A percentile compares a stretch with the other conserved stretches of the same genome.
Evolutionary conservation across 1,139 yeast species (phyloP).

Genomic region (Tardiomyces blankii): DNA sequence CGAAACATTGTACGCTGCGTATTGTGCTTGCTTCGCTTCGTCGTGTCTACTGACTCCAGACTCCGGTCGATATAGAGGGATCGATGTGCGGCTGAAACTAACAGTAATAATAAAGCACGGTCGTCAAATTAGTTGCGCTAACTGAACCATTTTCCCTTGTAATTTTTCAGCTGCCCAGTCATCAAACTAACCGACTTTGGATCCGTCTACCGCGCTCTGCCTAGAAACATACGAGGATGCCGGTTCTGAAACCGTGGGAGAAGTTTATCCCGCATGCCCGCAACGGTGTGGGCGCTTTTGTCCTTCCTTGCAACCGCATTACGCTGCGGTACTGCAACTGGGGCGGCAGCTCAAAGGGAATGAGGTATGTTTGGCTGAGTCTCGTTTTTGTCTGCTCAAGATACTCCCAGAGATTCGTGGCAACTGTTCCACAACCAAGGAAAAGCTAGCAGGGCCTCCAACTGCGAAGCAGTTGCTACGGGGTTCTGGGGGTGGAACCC

Average conservation of each 20-base stretch:
- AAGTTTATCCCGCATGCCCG: conserved; percentile 29
- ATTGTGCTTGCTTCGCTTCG: background rate
- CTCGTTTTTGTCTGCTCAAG: too few species aligned
- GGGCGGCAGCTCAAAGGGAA: conserved; percentile 90
- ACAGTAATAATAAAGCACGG: background rate
- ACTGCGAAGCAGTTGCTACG: too few species aligned
- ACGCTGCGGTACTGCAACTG: conserved; percentile 77
- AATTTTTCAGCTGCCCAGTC: too few species aligned
- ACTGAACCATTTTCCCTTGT: background rate
- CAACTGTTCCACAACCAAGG: too few species aligned
- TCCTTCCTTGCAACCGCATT: conserved; percentile 63
- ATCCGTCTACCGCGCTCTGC: too few species aligned
- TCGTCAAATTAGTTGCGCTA: background rate
- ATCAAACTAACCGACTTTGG: too few species aligned
- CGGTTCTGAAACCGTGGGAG: background rate
- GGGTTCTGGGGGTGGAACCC: too few species aligned
- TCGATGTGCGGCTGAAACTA: too few species aligned
- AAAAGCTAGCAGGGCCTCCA: too few species aligned
- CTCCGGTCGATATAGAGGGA: too few species aligned
- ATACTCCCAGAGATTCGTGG: too few species aligned
- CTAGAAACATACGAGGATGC: background rate
- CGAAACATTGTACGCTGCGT: too few species aligned
- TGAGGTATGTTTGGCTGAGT: conserved; percentile 37
- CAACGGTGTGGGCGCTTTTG: conserved; percentile 75
- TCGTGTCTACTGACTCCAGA: background rate